Percentiles rank a stretch among this genome's conserved stretches.
Evolutionary conservation across 108 stramenopile genomes (phyloP).

Genomic region (Cyclostephanos invisitatus): DNA sequence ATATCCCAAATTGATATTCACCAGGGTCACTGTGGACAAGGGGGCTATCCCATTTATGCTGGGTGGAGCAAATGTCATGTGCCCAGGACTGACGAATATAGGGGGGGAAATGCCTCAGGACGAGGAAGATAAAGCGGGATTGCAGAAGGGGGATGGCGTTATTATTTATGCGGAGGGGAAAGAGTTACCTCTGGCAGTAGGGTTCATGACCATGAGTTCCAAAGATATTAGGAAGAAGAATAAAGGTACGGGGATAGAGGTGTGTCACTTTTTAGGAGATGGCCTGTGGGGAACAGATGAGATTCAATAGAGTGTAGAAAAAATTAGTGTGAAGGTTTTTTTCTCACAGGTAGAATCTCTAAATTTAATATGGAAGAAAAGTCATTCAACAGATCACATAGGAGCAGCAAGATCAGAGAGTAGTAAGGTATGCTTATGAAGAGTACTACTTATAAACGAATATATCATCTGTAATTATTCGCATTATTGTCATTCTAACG

Average conservation of each 20-base stretch:
- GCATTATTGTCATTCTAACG: no score
- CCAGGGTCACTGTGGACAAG: conserved; percentile 75
- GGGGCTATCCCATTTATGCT: conserved; percentile 96
- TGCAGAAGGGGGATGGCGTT: conserved; percentile 74
- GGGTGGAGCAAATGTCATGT: conserved; percentile 98
- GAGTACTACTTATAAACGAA: no score
- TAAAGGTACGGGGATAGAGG: conserved; percentile 93
- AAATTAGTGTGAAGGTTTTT: no score
- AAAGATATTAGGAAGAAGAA: conserved; percentile 57
- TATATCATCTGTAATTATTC: no score
- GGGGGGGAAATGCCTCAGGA: conserved; percentile 83
- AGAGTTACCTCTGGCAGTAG: conserved; percentile 89
- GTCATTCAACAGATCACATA: no score
- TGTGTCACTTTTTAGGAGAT: conserved; percentile 91
- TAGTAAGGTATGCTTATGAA: no score
- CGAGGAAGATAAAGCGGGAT: conserved; percentile 64
- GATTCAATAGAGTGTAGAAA: conserved; percentile 38
- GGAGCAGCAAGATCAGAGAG: no score
- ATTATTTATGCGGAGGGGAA: conserved; percentile 96
- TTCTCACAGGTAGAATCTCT: no score
- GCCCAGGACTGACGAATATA: conserved; percentile 93
- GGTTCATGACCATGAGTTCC: conserved; percentile 87
- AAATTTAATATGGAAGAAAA: no score
- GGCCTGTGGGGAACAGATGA: conserved; percentile 81
- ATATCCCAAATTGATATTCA: conserved; percentile 72